Conservation (phyloP, 768 basidiomycete species). For the Mycena sanguinolenta region DNA sequence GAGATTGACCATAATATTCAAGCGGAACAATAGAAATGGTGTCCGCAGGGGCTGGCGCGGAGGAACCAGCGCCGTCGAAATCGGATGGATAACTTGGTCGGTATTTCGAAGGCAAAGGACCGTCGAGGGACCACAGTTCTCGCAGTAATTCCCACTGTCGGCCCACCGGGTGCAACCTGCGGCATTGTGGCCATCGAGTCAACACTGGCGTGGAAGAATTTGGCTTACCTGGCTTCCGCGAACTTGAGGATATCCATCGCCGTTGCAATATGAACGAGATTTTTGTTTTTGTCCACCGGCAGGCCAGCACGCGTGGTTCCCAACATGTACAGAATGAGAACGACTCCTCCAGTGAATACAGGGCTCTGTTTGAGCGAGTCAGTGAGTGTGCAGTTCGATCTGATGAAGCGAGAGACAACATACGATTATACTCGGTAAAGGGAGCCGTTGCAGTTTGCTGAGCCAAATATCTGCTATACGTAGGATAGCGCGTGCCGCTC, state of each 20-base stretch:
- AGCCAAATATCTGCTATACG: conserved; percentile 54
- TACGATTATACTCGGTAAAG: conserved; percentile 21
- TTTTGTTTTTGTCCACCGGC: conserved; percentile 6
- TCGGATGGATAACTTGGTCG: not conserved
- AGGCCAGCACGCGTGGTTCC: conserved; percentile 18
- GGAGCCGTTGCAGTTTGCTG: conserved; percentile 1
- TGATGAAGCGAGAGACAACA: not conserved
- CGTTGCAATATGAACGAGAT: not conserved
- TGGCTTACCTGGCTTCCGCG: conserved; percentile 7
- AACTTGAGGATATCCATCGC: conserved; percentile 13
- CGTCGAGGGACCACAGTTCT: conserved; percentile 26
- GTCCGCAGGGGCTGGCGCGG: not conserved
- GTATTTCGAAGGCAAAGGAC: not conserved
- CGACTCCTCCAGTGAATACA: conserved; percentile 2
- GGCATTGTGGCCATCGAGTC: not conserved
- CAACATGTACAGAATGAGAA: conserved; percentile 15
- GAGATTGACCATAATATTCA: not conserved
- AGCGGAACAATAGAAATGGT: not conserved
- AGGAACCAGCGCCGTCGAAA: not conserved
- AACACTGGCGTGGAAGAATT: not conserved
- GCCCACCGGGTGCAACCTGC: conserved; percentile 10
- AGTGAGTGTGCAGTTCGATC: not conserved
- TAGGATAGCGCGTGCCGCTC: conserved; percentile 62
- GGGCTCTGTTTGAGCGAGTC: not conserved
- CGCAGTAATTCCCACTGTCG: conserved; percentile 27